A percentile compares a stretch with the other conserved stretches of the same genome.
These are phyloP conservation scores for Eutrema yunnanense DNA, from an alignment of 345 rosid genomes.

Conservation along the genomic window DNA sequence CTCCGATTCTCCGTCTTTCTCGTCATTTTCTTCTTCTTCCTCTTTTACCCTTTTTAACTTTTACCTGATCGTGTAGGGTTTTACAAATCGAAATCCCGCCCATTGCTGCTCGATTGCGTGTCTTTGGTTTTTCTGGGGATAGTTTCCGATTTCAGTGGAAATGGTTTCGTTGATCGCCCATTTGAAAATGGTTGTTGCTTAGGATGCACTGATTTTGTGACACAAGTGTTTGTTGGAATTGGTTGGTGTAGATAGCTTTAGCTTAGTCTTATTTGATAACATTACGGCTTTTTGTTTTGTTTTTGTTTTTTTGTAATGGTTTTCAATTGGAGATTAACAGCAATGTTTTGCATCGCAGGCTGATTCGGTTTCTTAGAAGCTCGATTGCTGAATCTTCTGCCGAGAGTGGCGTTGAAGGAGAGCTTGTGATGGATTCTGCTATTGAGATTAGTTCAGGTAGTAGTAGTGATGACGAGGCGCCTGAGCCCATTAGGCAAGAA, in stretches of 20 bases:
- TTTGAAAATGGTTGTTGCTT: background rate
- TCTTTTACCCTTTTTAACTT: background rate
- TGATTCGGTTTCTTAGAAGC: slow-evolving; percentile 14
- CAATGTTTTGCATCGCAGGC: background rate
- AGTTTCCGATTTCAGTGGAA: background rate
- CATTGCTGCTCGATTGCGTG: background rate
- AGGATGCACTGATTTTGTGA: background rate
- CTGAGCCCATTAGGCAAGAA: background rate
- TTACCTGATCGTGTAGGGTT: slow-evolving; percentile 18
- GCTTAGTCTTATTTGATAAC: background rate
- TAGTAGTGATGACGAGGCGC: slow-evolving; percentile 10
- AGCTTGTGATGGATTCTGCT: slow-evolving; percentile 15
- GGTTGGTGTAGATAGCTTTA: background rate
- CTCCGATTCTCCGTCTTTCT: background rate
- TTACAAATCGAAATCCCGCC: slow-evolving; percentile 11
- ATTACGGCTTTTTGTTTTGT: background rate
- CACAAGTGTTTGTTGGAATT: background rate
- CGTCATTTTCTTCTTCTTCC: background rate
- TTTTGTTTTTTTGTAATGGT: background rate
- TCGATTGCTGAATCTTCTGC: slow-evolving; percentile 6
- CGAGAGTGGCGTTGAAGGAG: background rate
- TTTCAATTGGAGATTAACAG: background rate
- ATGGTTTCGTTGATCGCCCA: background rate
- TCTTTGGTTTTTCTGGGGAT: background rate
- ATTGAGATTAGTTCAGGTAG: slow-evolving; percentile 26